These are phyloP conservation scores for Xylogone sp. DNA, from an alignment of 2,329 filamentous ascomycete genomes.

Conservation along the genomic window DNA sequence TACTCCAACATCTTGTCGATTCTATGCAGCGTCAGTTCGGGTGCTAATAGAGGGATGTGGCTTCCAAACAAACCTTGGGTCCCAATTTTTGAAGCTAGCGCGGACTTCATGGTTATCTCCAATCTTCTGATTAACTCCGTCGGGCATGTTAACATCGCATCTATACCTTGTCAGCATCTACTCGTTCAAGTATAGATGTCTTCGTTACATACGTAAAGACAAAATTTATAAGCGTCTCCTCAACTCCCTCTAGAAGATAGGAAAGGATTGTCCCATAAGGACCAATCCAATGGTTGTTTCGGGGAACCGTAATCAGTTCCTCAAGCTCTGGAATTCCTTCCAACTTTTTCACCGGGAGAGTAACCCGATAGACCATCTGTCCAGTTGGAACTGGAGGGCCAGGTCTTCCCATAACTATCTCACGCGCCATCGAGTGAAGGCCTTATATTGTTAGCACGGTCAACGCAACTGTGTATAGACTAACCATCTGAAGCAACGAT, in stretches of 20 bases:
- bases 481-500: conserved; percentile 34
- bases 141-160: conserved; percentile 14
- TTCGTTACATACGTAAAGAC: conserved; percentile 13
- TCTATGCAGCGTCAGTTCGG: conserved; percentile 34
- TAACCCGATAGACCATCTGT: conserved; percentile 41
- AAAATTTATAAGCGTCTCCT: conserved; percentile 14
- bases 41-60: conserved; percentile 32
- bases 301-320: conserved; percentile 32
- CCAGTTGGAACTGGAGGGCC: conserved; percentile 28
- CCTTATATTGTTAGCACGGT: conserved; percentile 5
- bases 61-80: conserved; percentile 37
- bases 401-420: conserved; percentile 33
- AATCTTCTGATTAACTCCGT: conserved; percentile 10
- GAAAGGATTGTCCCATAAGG: conserved; percentile 16
- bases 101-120: conserved; percentile 10
- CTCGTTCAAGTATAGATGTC: neutral
- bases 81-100: conserved; percentile 22
- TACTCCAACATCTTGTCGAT: conserved; percentile 34
- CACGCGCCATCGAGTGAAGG: conserved; percentile 34
- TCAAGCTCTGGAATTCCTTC: conserved; percentile 35
- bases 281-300: conserved; percentile 40
- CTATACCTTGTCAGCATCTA: neutral
- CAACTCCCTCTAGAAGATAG: conserved; percentile 14
- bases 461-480: neutral
- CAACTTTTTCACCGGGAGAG: conserved; percentile 37